Conservation (phyloP, 2,329 filamentous ascomycete genomes). For the Colletotrichum sp. region DNA sequence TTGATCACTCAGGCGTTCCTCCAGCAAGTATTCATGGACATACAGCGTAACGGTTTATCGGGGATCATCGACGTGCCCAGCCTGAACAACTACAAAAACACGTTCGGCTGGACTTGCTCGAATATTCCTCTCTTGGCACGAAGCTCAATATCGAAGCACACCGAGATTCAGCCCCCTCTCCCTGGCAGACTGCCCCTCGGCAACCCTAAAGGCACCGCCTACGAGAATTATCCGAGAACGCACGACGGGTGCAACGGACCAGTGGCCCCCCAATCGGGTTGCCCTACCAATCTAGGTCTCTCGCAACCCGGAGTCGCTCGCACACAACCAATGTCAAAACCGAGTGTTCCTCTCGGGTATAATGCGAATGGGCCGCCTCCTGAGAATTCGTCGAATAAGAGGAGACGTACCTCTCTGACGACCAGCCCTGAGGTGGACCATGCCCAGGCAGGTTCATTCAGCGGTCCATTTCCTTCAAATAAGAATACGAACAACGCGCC, state of each 20-base stretch:
- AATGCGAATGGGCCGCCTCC: neutral
- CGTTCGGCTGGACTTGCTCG: conserved; percentile 31
- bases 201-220: conserved; percentile 14
- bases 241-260: neutral
- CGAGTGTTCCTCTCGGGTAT: neutral
- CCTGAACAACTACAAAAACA: conserved; percentile 34
- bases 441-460: neutral
- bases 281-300: neutral
- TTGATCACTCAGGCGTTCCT: conserved; percentile 82
- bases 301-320: neutral
- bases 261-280: neutral
- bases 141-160: conserved; percentile 45
- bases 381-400: conserved; percentile 19
- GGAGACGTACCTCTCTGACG: conserved; percentile 20
- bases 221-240: neutral
- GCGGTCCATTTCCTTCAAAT: neutral
- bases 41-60: conserved; percentile 58
- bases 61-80: conserved; percentile 38
- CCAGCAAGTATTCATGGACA: conserved; percentile 83
- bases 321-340: neutral
- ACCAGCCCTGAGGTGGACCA: neutral
- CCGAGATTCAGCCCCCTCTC: conserved; percentile 42
- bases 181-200: conserved; percentile 48
- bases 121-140: conserved; percentile 55
- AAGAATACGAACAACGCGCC: neutral